Percentiles rank a stretch among this genome's conserved stretches.
Evolutionary conservation across 2,329 filamentous ascomycete genomes (phyloP).

Genomic region (Aspergillus fumigatiaffinis): DNA sequence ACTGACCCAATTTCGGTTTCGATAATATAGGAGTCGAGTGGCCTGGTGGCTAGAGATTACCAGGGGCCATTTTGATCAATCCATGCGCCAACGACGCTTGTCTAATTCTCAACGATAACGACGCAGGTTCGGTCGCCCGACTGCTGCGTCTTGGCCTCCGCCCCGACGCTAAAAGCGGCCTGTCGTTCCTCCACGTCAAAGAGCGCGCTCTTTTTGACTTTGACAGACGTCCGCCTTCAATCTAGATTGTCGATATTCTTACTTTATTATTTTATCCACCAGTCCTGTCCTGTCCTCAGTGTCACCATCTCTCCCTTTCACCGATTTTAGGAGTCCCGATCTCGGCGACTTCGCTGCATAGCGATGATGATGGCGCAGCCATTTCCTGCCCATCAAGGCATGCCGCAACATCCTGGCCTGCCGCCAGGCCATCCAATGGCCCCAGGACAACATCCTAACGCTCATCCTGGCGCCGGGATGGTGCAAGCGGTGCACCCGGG

Average conservation of each 20-base stretch:
- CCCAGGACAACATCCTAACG: slow-evolving; percentile 53
- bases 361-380: slow-evolving; percentile 54
- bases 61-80: slow-evolving; percentile 21
- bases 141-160: slow-evolving; percentile 35
- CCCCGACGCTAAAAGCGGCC: slow-evolving; percentile 33
- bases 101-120: slow-evolving; percentile 26
- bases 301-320: slow-evolving; percentile 4
- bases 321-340: slow-evolving; percentile 23
- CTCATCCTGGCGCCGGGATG: slow-evolving; percentile 49
- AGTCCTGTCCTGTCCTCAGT: not conserved
- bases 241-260: slow-evolving; percentile 10
- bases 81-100: slow-evolving; percentile 32
- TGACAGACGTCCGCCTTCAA: slow-evolving; percentile 13
- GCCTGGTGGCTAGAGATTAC: slow-evolving; percentile 23
- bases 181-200: slow-evolving; percentile 26
- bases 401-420: slow-evolving; percentile 56
- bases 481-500: slow-evolving; percentile 59
- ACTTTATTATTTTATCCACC: slow-evolving; percentile 3
- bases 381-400: slow-evolving; percentile 57
- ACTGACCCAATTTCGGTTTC: slow-evolving; percentile 9
- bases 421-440: slow-evolving; percentile 60
- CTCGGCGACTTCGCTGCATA: slow-evolving; percentile 33
- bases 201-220: slow-evolving; percentile 25
- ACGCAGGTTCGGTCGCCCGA: slow-evolving; percentile 29
- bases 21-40: slow-evolving; percentile 18